Evolutionary conservation across 495 filamentous ascomycete species (phyloP).

Genomic region (Amniculicola lignicola): DNA sequence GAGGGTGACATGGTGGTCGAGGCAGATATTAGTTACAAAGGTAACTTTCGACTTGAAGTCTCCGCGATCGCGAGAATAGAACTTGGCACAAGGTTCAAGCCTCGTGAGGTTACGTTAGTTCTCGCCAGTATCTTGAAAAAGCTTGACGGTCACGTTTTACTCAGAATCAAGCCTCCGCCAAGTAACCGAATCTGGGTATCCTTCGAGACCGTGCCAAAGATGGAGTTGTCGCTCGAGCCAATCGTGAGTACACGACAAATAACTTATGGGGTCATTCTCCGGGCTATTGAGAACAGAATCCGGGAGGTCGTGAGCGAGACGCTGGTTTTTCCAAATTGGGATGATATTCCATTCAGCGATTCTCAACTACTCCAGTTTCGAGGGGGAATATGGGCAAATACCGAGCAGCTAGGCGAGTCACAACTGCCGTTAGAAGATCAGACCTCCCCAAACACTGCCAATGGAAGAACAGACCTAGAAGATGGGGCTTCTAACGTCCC

Average conservation of each 20-base stretch:
- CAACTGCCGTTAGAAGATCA: too few species aligned
- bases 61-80: constrained; percentile 88
- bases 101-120: constrained; percentile 82
- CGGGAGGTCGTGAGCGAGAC: constrained; percentile 90
- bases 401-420: too few species aligned
- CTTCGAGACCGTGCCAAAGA: constrained; percentile 85
- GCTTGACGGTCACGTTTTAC: constrained; percentile 76
- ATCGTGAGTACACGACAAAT: constrained; percentile 95
- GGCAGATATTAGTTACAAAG: constrained; percentile 80
- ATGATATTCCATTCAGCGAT: constrained; percentile 85
- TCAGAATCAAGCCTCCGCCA: constrained; percentile 90
- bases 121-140: constrained; percentile 83
- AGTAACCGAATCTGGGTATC: constrained; percentile 94
- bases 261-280: constrained; percentile 84
- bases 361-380: constrained; percentile 72
- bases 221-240: constrained; percentile 88
- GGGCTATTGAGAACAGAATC: constrained; percentile 90
- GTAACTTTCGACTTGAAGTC: constrained; percentile 84
- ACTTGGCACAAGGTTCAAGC: constrained; percentile 81
- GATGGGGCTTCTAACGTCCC: too few species aligned
- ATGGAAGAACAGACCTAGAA: too few species aligned
- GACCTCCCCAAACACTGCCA: too few species aligned
- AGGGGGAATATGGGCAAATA: constrained; percentile 79
- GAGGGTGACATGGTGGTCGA: constrained; percentile 86
- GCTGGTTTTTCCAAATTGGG: constrained; percentile 91